These are phyloP conservation scores for Spergularia marina DNA, from an alignment of 148 eudicot genomes.

Conservation along the genomic window DNA sequence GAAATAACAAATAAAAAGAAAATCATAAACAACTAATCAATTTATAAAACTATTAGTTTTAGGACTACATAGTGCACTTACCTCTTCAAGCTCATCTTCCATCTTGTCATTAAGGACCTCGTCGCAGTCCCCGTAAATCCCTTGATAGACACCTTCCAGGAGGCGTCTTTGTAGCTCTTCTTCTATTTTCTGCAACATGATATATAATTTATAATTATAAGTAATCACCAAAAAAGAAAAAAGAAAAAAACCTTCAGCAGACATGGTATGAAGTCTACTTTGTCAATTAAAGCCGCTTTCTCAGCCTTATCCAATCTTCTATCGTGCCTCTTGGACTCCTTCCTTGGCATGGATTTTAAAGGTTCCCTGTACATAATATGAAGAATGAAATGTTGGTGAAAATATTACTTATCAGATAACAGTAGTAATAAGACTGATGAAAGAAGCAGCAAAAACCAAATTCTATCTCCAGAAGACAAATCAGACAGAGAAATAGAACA, in stretches of 20 bases:
- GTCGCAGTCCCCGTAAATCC: conserved; percentile 23
- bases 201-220: not conserved
- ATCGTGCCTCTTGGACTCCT: conserved; percentile 66
- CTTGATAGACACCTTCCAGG: conserved; percentile 48
- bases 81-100: conserved; percentile 66
- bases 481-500: not conserved
- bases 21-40: too few species aligned
- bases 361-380: conserved; percentile 50
- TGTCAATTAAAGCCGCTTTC: conserved; percentile 72
- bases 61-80: conserved; percentile 5
- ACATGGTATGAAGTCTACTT: conserved; percentile 33
- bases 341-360: conserved; percentile 78
- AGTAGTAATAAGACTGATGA: too few species aligned
- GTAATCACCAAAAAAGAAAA: conserved; percentile 7
- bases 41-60: too few species aligned
- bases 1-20: too few species aligned
- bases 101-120: conserved; percentile 63
- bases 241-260: not conserved
- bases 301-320: conserved; percentile 84
- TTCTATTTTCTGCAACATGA: conserved; percentile 67
- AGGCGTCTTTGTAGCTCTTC: conserved; percentile 83
- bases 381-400: too few species aligned
- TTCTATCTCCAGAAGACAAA: not conserved
- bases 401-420: too few species aligned
- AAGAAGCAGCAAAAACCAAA: not conserved